Evolutionary conservation across 768 basidiomycete species (phyloP), one percentile per base, ranked within the genome.

Genomic region (Pseudohyphozyma bogoriensis): DNA sequence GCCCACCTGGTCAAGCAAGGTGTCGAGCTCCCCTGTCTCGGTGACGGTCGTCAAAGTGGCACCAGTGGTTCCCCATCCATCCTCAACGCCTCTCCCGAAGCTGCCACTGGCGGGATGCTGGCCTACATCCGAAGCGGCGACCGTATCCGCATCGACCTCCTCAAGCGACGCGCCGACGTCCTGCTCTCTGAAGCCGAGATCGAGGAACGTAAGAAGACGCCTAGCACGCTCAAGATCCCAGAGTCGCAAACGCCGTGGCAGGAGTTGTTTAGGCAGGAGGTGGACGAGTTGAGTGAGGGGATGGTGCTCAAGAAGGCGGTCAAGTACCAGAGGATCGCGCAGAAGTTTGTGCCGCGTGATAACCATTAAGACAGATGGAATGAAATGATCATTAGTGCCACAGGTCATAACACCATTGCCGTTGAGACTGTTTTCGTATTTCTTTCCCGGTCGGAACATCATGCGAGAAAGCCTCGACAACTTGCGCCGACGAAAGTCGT

Each of bases 241-340:
- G 44, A 52, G 22, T 65, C 61, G 55, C 73, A 73, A 56, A 73
- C 73, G 16, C 73, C 73, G 9, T 73, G 73, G 73, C 73, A 73
- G 65, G 69, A 73, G 56, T 64, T 73, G 32, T 73, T 71, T 51
- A 66, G 73, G 58, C 57, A 68, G 11, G 58, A 66, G 20, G 73
- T 72, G 28, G 65, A 67, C 0, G 67, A 73, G 55, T 56, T 73
- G 20, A 69, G 65, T 39, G 73, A 73, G 56, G 73, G 73, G 20
- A 72, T 72, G 72, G 73, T 73, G 6, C 51, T 73, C 32, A 67
- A 72, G 45, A 51, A 55, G 2, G 72, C 73, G 20, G 68, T 71
- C 56, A 70, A 73, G 62, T 73, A 63, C 51, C 73, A 73, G 59
- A 52, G 65, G 36, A 62, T 73, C 28, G 73, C 73, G 11, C 29